Percentiles rank a stretch among this genome's conserved stretches.
These are phyloP conservation scores for Clonostachys rosea DNA, from an alignment of 2,329 filamentous ascomycete genomes.

Conservation along the genomic window DNA sequence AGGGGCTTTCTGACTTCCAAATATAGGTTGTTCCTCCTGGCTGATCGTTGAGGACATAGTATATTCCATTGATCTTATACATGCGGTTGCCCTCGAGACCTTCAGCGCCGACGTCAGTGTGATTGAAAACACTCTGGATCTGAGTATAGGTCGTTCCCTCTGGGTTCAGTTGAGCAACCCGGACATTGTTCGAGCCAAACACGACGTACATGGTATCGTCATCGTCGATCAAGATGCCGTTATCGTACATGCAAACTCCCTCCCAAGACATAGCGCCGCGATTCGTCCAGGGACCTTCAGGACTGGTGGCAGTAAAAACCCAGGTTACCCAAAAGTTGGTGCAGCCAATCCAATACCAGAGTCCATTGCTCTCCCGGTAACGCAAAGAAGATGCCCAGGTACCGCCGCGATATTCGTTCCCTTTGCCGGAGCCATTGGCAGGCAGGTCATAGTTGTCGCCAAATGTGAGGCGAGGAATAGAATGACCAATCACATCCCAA, in stretches of 20 bases:
- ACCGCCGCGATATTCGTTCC: conserved; percentile 43
- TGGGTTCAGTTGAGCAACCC: conserved; percentile 42
- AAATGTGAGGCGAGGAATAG: conserved; percentile 37
- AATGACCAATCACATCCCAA: conserved; percentile 40
- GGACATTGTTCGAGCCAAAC: conserved; percentile 43
- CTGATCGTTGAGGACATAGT: conserved; percentile 48
- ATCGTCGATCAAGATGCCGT: conserved; percentile 51
- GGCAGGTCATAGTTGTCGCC: conserved; percentile 41
- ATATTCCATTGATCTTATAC: conserved; percentile 51
- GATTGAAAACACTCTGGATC: conserved; percentile 19
- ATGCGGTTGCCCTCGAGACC: conserved; percentile 44
- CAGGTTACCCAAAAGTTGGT: conserved; percentile 44
- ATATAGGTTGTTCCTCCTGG: conserved; percentile 37
- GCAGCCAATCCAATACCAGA: conserved; percentile 56
- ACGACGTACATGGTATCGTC: conserved; percentile 55
- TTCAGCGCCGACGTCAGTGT: not conserved
- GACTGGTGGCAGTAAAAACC: conserved; percentile 41
- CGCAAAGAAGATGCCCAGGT: conserved; percentile 51
- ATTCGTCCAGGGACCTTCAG: conserved; percentile 36
- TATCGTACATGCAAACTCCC: conserved; percentile 51
- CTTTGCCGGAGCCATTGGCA: conserved; percentile 11
- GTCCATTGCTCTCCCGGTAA: conserved; percentile 40
- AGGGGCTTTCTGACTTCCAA: conserved; percentile 41
- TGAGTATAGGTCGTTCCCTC: conserved; percentile 41
- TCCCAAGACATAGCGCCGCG: conserved; percentile 19